Percentiles rank a stretch among this genome's conserved stretches.
Evolutionary conservation across 164 flowering plant genomes (phyloP).

Genomic region (Aristolochia contorta): DNA sequence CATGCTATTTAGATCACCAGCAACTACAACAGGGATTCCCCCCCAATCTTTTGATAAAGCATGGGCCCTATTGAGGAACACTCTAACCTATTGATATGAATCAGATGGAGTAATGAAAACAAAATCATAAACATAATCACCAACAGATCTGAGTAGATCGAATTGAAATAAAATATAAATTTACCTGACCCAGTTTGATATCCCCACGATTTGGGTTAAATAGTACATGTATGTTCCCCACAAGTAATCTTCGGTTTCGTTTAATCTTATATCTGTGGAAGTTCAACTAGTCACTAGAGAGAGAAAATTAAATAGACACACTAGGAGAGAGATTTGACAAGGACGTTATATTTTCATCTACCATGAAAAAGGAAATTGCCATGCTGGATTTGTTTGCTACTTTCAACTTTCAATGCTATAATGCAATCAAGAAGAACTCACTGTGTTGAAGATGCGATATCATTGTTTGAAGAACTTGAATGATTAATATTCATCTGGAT

Average conservation of each 20-base stretch:
- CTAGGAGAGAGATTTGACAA: background rate
- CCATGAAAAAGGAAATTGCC: background rate
- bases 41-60: conserved; percentile 66
- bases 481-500: conserved; percentile 25
- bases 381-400: background rate
- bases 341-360: background rate
- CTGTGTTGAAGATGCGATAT: conserved; percentile 11
- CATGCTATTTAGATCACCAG: conserved; percentile 73
- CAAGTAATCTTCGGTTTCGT: conserved; percentile 33
- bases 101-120: background rate
- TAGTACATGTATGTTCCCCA: conserved; percentile 80
- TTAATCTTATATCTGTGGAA: conserved; percentile 21
- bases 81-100: conserved; percentile 30
- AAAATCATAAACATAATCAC: background rate
- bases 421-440: conserved; percentile 15
- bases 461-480: conserved; percentile 4
- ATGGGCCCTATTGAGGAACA: conserved; percentile 63
- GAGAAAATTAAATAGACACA: too few relatives aligned
- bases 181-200: conserved; percentile 90
- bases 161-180: background rate
- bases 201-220: conserved; percentile 94
- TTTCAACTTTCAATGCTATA: conserved; percentile 2
- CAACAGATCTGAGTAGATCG: background rate
- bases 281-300: background rate
- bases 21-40: conserved; percentile 54